Conservation (phyloP, 306 rosid species). For the Ammopiptanthus mongolicus region DNA sequence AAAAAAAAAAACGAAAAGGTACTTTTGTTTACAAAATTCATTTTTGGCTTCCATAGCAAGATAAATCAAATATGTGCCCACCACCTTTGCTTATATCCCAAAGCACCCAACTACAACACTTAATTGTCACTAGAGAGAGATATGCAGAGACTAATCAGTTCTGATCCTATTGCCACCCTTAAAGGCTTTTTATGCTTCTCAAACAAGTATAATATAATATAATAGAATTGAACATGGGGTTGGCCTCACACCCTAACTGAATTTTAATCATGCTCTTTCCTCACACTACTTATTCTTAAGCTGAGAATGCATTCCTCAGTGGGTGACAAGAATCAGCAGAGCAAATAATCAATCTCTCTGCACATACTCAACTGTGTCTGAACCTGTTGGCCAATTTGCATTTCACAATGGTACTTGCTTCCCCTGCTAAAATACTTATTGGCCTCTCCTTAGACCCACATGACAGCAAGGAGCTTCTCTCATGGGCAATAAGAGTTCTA, state of each 20-base stretch:
- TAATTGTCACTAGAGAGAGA: slow-evolving; percentile 40
- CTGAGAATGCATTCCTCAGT: slow-evolving; percentile 20
- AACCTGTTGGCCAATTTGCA: not conserved
- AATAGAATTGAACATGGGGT: slow-evolving; percentile 40
- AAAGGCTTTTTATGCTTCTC: slow-evolving; percentile 68
- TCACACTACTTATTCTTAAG: slow-evolving; percentile 41
- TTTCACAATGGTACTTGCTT: slow-evolving; percentile 38
- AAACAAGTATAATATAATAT: slow-evolving; percentile 57
- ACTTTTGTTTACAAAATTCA: slow-evolving; percentile 25
- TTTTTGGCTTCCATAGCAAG: slow-evolving; percentile 74
- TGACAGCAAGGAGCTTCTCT: slow-evolving; percentile 69
- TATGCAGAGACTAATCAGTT: slow-evolving; percentile 22
- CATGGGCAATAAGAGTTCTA: slow-evolving; percentile 67
- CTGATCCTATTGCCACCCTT: slow-evolving; percentile 23
- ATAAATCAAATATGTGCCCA: slow-evolving; percentile 62
- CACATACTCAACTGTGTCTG: not conserved
- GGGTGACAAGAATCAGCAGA: slow-evolving; percentile 31
- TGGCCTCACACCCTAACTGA: slow-evolving; percentile 73
- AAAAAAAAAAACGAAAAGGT: not conserved
- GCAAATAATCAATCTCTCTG: slow-evolving; percentile 13
- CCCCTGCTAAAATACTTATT: slow-evolving; percentile 59
- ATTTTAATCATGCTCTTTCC: slow-evolving; percentile 52
- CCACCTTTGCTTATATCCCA: slow-evolving; percentile 95
- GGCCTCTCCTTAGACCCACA: slow-evolving; percentile 64
- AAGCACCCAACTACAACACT: slow-evolving; percentile 90